Percentiles rank a stretch among this genome's conserved stretches.
Evolutionary conservation across 108 stramenopile species (phyloP).

Genomic region (Nannochloropsis salina): DNA sequence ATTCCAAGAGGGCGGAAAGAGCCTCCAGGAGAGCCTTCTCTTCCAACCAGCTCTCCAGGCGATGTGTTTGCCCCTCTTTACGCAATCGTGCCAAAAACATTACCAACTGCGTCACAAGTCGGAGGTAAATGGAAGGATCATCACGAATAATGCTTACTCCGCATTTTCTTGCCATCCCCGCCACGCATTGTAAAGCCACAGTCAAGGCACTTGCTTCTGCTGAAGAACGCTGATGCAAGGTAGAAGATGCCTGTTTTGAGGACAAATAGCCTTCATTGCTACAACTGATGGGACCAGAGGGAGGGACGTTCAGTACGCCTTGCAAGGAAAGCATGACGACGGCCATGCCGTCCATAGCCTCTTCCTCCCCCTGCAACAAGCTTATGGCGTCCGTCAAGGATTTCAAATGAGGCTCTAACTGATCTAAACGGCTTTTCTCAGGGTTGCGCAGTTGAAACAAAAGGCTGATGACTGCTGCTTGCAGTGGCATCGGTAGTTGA

Average conservation of each 20-base stretch:
- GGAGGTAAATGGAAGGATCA: neutral
- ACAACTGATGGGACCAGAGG: neutral
- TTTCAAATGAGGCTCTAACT: neutral
- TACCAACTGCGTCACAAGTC: neutral
- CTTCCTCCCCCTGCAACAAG: neutral
- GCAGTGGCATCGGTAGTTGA: neutral
- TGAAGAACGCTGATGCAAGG: neutral
- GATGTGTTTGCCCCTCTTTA: neutral
- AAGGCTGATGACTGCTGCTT: conserved; percentile 11
- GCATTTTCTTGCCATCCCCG: neutral
- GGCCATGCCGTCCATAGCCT: neutral
- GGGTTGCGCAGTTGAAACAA: neutral
- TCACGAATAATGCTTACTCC: neutral
- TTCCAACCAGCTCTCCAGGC: conserved; percentile 3
- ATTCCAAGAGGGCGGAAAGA: neutral
- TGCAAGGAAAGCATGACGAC: neutral
- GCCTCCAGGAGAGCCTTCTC: conserved; percentile 12
- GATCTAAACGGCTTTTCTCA: neutral
- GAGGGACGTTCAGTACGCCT: neutral
- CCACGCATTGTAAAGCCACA: neutral
- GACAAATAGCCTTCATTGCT: neutral
- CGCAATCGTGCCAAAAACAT: neutral
- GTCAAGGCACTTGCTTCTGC: neutral
- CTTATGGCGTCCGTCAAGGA: neutral
- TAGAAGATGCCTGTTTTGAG: neutral